Conservation (phyloP, 345 rosid species). For the Syzygium grande region DNA sequence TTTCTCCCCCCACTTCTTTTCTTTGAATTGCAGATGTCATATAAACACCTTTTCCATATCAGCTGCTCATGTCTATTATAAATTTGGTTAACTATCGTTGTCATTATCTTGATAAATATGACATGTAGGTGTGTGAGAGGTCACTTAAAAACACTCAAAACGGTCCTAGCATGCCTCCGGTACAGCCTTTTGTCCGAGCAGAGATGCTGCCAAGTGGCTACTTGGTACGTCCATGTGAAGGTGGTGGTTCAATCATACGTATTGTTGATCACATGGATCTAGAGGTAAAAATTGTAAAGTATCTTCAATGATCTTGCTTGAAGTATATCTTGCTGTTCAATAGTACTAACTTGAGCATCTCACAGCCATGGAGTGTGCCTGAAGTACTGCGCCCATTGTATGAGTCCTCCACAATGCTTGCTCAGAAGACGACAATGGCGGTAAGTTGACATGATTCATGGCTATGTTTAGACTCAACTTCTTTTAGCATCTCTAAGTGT, state of each 20-base stretch:
- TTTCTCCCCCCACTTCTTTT: not conserved
- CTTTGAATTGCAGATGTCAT: not conserved
- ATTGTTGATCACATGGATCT: conserved; percentile 97
- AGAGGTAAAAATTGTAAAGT: conserved; percentile 44
- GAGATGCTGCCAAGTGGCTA: conserved; percentile 99
- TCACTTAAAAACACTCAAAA: conserved; percentile 91
- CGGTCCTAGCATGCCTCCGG: conserved; percentile 96
- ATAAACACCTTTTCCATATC: not conserved
- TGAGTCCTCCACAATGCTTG: conserved; percentile 92
- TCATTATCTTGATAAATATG: not conserved
- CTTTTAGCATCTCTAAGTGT: not conserved
- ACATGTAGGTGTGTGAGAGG: conserved; percentile 74
- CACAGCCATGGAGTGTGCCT: conserved; percentile 97
- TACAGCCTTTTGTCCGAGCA: conserved; percentile 96
- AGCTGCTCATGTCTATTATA: not conserved
- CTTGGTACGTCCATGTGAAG: conserved; percentile 94
- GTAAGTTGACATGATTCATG: conserved; percentile 28
- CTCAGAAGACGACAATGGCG: conserved; percentile 96
- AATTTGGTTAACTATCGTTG: not conserved
- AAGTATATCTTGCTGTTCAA: not conserved
- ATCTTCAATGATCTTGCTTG: not conserved
- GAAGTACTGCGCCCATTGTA: conserved; percentile 95
- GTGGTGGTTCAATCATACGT: conserved; percentile 96
- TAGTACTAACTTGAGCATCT: not conserved
- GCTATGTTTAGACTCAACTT: not conserved